Conservation (phyloP, 2,329 filamentous ascomycete genomes). For the Colletotrichum sp. region DNA sequence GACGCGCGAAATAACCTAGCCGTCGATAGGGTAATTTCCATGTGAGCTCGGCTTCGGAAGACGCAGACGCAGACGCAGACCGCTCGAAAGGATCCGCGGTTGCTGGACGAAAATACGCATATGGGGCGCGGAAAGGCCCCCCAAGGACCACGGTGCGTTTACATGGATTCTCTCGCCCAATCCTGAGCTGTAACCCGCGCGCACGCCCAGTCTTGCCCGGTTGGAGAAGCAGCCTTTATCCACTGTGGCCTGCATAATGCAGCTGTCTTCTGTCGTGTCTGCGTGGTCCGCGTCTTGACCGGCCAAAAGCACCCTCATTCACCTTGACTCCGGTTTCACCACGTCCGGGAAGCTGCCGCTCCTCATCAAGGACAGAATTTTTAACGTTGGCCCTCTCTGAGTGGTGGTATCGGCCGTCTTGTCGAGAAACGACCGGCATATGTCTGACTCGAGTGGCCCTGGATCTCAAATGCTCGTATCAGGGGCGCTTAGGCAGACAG, state of each 20-base stretch:
- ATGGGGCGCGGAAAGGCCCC: not conserved
- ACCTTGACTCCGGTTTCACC: not conserved
- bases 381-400: not conserved
- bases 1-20: not conserved
- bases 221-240: constrained; percentile 2
- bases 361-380: not conserved
- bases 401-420: not conserved
- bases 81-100: constrained; percentile 4
- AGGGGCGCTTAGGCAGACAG: not conserved
- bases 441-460: not conserved
- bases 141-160: not conserved
- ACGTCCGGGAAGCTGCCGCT: not conserved
- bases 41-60: not conserved
- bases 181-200: not conserved
- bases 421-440: not conserved
- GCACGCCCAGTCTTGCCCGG: not conserved
- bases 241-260: constrained; percentile 16
- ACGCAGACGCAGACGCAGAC: not conserved
- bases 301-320: not conserved
- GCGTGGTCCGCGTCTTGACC: not conserved
- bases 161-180: constrained; percentile 5
- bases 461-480: not conserved
- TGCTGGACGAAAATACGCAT: not conserved
- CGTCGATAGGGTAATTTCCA: not conserved
- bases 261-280: constrained; percentile 3